A percentile compares a stretch with the other conserved stretches of the same genome.
These are phyloP conservation scores for Stramenopiles sp. DNA, from an alignment of 352 stramenopile species.

Conservation along the genomic window DNA sequence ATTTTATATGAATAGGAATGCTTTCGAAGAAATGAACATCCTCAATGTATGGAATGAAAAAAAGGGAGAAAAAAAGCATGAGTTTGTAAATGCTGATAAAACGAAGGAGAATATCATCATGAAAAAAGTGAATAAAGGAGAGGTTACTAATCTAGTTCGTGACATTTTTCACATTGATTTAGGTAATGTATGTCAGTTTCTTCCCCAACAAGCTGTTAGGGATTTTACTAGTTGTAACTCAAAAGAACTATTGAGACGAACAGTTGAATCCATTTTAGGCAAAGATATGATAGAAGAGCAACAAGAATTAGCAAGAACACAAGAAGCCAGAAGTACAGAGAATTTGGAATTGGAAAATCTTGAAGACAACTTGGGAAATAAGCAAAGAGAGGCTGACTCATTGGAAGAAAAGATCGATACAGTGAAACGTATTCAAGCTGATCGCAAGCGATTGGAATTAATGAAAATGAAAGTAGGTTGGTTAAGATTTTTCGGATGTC, in stretches of 20 bases:
- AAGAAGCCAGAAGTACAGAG: not conserved
- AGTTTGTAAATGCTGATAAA: not conserved
- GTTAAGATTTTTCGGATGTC: not conserved
- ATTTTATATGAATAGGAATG: not conserved
- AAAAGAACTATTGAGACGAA: not conserved
- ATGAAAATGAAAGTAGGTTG: not conserved
- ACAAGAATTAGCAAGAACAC: not conserved
- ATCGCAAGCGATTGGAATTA: not conserved
- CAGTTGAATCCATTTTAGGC: not conserved
- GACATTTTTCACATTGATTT: not conserved
- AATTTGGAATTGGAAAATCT: not conserved
- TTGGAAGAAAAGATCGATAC: not conserved
- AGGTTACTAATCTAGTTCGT: not conserved
- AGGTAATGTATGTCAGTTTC: not conserved
- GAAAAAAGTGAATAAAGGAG: not conserved
- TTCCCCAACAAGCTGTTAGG: not conserved
- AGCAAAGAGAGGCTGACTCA: not conserved
- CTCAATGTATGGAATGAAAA: not conserved
- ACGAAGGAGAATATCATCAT: not conserved
- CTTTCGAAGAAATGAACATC: not conserved
- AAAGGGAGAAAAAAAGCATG: not conserved
- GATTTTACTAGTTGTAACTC: not conserved
- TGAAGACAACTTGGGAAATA: not conserved
- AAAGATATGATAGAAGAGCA: not conserved
- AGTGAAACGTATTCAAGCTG: not conserved